Evolutionary conservation across 139 green algal genomes (phyloP).

Genomic region (Ostreobium quekettii): DNA sequence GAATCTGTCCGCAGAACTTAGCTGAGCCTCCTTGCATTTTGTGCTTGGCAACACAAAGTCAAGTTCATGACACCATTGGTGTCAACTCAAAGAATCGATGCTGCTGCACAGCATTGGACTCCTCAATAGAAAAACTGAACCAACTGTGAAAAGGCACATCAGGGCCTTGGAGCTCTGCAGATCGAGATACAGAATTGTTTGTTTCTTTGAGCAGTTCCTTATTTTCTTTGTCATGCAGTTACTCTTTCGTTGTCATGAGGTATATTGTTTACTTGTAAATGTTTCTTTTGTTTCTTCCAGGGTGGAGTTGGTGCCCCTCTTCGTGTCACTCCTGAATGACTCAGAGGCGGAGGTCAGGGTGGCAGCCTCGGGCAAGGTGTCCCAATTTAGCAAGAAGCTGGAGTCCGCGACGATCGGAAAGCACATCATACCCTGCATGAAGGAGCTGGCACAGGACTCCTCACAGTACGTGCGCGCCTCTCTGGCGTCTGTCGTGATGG

Average conservation of each 20-base stretch:
- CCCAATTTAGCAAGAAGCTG: conserved; percentile 59
- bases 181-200: conserved; percentile 9
- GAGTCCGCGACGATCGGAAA: conserved; percentile 3
- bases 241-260: neutral
- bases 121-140: too few relatives aligned
- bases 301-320: conserved; percentile 76
- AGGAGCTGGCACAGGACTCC: conserved; percentile 66
- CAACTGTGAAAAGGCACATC: too few relatives aligned
- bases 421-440: conserved; percentile 72
- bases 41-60: too few relatives aligned
- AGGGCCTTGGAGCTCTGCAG: neutral
- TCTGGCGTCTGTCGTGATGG: conserved; percentile 90
- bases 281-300: conserved; percentile 19
- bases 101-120: too few relatives aligned
- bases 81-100: too few relatives aligned
- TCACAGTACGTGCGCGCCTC: conserved; percentile 86
- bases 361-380: conserved; percentile 72
- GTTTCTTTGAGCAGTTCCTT: neutral
- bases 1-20: too few relatives aligned
- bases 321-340: conserved; percentile 64
- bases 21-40: too few relatives aligned
- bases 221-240: neutral
- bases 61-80: too few relatives aligned
- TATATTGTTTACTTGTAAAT: too few relatives aligned
- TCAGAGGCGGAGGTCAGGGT: conserved; percentile 71